Evolutionary conservation across 306 rosid species (phyloP), one percentile per base, ranked within the genome.

Genomic region (Castanea mollissima): DNA sequence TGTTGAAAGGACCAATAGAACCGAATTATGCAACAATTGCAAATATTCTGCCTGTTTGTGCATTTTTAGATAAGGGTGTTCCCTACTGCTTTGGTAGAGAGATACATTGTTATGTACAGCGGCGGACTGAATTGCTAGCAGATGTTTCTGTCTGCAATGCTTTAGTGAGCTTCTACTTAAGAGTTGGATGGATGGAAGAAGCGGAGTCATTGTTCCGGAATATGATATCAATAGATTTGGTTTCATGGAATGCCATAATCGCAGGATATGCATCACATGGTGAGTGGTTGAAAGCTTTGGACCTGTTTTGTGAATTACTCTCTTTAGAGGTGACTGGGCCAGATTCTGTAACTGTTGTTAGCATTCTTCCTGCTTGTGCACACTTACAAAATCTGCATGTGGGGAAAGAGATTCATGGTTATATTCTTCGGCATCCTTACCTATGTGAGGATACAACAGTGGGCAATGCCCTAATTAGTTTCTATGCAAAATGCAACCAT

Each of bases 231-330:
- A 91, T 88, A 78, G 98, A 94, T 87, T 90, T 92, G 89, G 89
- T 94, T 81, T 88, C 99, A 65, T 92, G 97, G 99, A 94, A 94
- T 86, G 84, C 95, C 77, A 71, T 92, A 67, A 90, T 94, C 58
- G 88, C 95, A 0, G 99, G 99, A 78, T 90, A 83, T 81, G 18
- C 92, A 44, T 88, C 83, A 44, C 86, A 87, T 80, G 90, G 90
- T 63, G 85, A 91, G 79, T 88, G 97, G 97, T 82, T 87, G 76
- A 90, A 90, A 88, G 91, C 97, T 56, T 71, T 94, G 85, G 83
- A 82, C 72, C 74, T 80, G 29, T 94, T 94, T 70, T 54, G 71
- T 68, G 80, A 86, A 76, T 82, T 94, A 84, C 75, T 82, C 55
- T 83, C 84, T 72, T 19, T 80, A 19, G 85, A 60, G 57, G 73